Evolutionary conservation across 148 eudicot species (phyloP).

Genomic region (Vaccinium vitisidaea): DNA sequence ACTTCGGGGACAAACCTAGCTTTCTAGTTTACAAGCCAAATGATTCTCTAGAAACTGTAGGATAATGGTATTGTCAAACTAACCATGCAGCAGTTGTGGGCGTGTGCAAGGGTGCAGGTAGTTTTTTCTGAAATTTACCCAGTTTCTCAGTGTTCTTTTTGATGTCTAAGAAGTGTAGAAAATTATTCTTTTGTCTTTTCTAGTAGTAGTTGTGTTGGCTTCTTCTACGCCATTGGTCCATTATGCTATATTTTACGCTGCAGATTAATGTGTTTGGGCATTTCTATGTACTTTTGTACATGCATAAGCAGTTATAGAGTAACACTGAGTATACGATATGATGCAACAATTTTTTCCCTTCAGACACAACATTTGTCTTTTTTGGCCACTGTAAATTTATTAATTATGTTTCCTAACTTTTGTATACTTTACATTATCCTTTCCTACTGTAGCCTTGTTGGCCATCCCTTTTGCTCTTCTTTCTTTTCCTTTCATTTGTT

Average conservation of each 20-base stretch:
- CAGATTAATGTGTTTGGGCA: neutral
- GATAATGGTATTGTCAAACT: neutral
- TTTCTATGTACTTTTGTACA: too few species aligned
- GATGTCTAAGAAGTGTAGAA: neutral
- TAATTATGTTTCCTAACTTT: too few species aligned
- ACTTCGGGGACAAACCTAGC: neutral
- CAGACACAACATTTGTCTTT: neutral
- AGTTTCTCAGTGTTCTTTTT: neutral
- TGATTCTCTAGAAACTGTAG: neutral
- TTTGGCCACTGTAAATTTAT: neutral
- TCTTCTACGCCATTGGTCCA: neutral
- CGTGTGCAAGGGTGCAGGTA: neutral
- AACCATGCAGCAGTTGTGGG: neutral
- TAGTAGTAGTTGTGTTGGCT: neutral
- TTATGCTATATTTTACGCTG: neutral
- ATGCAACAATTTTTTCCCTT: neutral
- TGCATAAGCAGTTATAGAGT: too few species aligned
- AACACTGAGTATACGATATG: too few species aligned
- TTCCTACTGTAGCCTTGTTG: too few species aligned
- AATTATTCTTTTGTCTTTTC: neutral
- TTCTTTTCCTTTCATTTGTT: too few species aligned
- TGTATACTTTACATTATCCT: too few species aligned
- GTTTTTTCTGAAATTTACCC: too few species aligned
- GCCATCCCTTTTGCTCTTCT: too few species aligned
- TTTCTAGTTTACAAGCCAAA: neutral